Conservation (phyloP, 164 flowering plant species). For the Berberis vulgaris region DNA sequence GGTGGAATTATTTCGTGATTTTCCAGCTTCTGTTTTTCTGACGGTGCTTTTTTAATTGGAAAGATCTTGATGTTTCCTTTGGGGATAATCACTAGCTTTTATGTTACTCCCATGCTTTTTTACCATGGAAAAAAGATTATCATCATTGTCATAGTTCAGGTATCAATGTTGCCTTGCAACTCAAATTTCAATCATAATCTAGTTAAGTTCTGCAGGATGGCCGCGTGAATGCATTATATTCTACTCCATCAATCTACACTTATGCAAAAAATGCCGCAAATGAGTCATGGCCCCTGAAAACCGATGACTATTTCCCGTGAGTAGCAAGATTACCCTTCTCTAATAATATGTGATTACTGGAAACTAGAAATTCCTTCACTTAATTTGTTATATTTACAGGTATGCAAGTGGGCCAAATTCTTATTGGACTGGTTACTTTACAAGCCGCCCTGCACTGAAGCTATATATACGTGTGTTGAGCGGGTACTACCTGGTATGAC, state of each 20-base stretch:
- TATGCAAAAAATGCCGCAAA: conserved; percentile 65
- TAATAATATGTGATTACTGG: too few species aligned
- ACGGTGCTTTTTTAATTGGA: too few species aligned
- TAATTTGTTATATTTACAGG: conserved; percentile 19
- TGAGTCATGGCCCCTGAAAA: conserved; percentile 9
- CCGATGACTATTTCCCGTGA: conserved; percentile 73
- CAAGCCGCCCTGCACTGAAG: conserved; percentile 87
- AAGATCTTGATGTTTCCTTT: too few species aligned
- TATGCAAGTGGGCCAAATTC: conserved; percentile 72
- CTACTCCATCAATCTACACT: conserved; percentile 77
- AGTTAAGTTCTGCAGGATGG: conserved; percentile 53
- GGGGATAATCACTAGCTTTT: too few species aligned
- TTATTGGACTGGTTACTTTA: conserved; percentile 90
- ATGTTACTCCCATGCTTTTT: too few species aligned
- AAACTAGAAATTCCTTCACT: too few species aligned
- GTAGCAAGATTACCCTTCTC: conserved; percentile 4
- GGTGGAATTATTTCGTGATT: too few species aligned
- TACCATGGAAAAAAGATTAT: too few species aligned
- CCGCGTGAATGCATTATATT: conserved; percentile 74
- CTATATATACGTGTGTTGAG: conserved; percentile 63
- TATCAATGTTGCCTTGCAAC: background rate
- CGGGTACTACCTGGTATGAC: conserved; percentile 81
- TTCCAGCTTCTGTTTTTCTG: background rate
- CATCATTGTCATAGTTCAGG: background rate
- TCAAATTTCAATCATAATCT: background rate